Percentiles rank a stretch among this genome's conserved stretches.
phyloP scores from a whole-genome alignment of 2,329 filamentous ascomycete species.

The Cadophora luteo-olivacea region DNA sequence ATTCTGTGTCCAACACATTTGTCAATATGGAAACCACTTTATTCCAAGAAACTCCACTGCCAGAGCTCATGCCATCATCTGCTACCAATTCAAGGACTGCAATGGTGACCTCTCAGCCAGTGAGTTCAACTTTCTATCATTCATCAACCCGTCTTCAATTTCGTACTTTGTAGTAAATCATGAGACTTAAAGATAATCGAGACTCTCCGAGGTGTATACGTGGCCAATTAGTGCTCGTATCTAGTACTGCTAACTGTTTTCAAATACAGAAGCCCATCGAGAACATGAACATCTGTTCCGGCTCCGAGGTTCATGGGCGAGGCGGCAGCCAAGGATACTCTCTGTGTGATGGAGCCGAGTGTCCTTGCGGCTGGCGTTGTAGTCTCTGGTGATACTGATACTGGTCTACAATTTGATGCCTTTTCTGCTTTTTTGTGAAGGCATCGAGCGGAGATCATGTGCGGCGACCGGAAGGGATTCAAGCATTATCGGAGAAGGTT shows the following conservation, averaged over 20 bases:
- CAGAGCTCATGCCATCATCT: not conserved
- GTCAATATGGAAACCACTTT: not conserved
- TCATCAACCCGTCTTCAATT: not conserved
- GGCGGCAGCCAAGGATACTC: not conserved
- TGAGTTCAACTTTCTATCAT: not conserved
- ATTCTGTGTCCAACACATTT: not conserved
- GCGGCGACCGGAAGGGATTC: too few relatives aligned
- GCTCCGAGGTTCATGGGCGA: not conserved
- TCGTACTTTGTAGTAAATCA: too few relatives aligned
- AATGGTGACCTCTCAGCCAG: not conserved
- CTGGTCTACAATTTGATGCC: too few relatives aligned
- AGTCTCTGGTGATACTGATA: too few relatives aligned
- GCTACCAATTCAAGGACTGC: not conserved
- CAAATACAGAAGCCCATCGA: not conserved
- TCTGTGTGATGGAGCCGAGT: too few relatives aligned
- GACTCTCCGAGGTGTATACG: too few relatives aligned
- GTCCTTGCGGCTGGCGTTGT: too few relatives aligned
- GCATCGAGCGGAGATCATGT: too few relatives aligned
- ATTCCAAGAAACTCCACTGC: not conserved
- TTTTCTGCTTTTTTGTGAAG: too few relatives aligned
- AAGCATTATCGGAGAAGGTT: too few relatives aligned
- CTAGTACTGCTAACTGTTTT: not conserved
- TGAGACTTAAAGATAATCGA: too few relatives aligned
- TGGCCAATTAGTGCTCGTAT: not conserved
- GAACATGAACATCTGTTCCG: not conserved